Evolutionary conservation across 305 asterid species (phyloP).

Genomic region (Petunia hybrid): DNA sequence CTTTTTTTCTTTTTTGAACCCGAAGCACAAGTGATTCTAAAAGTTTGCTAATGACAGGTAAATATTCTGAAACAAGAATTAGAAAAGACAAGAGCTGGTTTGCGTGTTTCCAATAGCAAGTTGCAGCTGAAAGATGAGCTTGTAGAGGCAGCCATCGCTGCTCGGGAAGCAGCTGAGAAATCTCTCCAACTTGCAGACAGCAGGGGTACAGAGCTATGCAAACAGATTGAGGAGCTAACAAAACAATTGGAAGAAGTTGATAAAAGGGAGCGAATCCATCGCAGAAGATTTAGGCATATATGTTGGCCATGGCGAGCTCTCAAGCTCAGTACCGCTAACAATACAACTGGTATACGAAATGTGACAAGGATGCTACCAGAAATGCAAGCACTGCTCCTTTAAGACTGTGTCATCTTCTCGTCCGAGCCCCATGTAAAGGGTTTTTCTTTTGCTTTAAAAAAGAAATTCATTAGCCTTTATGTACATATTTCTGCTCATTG

Average conservation of each 20-base stretch:
- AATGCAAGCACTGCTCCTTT: slow-evolving; percentile 40
- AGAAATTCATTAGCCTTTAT: not conserved
- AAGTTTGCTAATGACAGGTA: slow-evolving; percentile 29
- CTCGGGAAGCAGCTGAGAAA: slow-evolving; percentile 46
- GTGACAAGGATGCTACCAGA: slow-evolving; percentile 43
- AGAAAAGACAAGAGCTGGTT: slow-evolving; percentile 36
- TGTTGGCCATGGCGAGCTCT: slow-evolving; percentile 46
- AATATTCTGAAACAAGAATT: slow-evolving; percentile 41
- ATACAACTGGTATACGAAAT: slow-evolving; percentile 28
- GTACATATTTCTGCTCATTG: not conserved
- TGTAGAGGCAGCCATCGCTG: slow-evolving; percentile 40
- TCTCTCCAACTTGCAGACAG: slow-evolving; percentile 45
- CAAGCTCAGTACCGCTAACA: slow-evolving; percentile 35
- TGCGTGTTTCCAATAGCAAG: slow-evolving; percentile 38
- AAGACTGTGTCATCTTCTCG: not conserved
- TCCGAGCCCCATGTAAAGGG: not conserved
- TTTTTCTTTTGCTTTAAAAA: not conserved
- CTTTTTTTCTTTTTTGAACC: not conserved
- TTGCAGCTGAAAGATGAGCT: slow-evolving; percentile 42
- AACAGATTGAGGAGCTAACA: slow-evolving; percentile 43
- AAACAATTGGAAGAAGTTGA: slow-evolving; percentile 41
- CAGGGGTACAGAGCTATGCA: slow-evolving; percentile 36
- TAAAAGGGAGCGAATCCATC: slow-evolving; percentile 33
- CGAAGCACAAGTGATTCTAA: not conserved
- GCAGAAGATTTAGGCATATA: slow-evolving; percentile 36